Evolutionary conservation across 2,329 filamentous ascomycete species (phyloP).

Genomic region (Epicoccum nigrum): DNA sequence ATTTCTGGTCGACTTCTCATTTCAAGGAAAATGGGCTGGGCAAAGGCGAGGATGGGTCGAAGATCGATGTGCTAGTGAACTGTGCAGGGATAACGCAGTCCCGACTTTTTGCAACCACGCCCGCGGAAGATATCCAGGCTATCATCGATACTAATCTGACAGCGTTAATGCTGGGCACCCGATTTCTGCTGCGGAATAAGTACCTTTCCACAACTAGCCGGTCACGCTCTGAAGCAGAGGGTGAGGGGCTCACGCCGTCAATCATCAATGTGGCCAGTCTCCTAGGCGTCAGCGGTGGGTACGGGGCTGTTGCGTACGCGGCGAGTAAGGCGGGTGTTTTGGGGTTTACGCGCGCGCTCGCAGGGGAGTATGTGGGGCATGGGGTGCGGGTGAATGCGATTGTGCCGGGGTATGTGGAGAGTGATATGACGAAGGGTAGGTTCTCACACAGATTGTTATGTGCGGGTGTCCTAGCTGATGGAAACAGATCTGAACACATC

Average conservation of each 20-base stretch:
- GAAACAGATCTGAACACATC: slow-evolving; percentile 44
- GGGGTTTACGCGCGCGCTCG: slow-evolving; percentile 71
- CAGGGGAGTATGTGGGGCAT: slow-evolving; percentile 64
- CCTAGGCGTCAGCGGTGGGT: slow-evolving; percentile 71
- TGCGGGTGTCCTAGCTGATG: not conserved
- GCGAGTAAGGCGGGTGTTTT: slow-evolving; percentile 82
- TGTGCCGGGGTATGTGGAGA: slow-evolving; percentile 81
- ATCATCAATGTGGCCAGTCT: slow-evolving; percentile 85
- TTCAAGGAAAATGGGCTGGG: slow-evolving; percentile 9
- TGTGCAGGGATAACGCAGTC: slow-evolving; percentile 76
- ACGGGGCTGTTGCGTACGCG: slow-evolving; percentile 75
- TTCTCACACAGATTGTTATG: not conserved
- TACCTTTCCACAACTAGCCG: too few relatives aligned
- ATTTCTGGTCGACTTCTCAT: slow-evolving; percentile 33
- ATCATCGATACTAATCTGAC: slow-evolving; percentile 74
- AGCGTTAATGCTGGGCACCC: slow-evolving; percentile 68
- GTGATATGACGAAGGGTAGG: slow-evolving; percentile 75
- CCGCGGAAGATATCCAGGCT: slow-evolving; percentile 57
- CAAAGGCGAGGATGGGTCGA: slow-evolving; percentile 8
- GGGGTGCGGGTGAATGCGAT: slow-evolving; percentile 80
- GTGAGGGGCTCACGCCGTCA: slow-evolving; percentile 51
- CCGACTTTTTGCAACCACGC: slow-evolving; percentile 65
- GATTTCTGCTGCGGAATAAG: slow-evolving; percentile 52
- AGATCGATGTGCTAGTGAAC: slow-evolving; percentile 69
- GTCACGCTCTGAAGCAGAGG: slow-evolving; percentile 21